Evolutionary conservation across 495 filamentous ascomycete genomes (phyloP).

Genomic region (Chaetomidium leptoderma): DNA sequence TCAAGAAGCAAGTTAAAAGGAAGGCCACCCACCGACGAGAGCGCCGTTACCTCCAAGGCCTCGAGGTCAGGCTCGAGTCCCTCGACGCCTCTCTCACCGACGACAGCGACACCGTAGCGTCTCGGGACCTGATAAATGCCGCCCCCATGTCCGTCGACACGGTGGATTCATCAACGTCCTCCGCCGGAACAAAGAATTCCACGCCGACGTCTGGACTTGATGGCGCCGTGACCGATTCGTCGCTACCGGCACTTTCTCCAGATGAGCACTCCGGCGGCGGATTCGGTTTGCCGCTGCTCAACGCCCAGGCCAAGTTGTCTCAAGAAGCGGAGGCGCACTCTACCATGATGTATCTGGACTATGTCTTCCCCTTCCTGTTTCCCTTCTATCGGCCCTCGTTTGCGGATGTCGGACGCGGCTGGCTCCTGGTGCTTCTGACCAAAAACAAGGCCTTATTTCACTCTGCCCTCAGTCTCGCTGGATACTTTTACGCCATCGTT

Average conservation of each 20-base stretch:
- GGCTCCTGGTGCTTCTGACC: constrained; percentile 51
- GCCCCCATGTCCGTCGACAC: background rate
- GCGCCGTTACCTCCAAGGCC: constrained; percentile 29
- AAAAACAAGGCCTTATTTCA: constrained; percentile 48
- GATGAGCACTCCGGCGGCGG: background rate
- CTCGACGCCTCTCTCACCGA: constrained; percentile 25
- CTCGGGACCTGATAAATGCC: constrained; percentile 10
- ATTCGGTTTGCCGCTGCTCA: background rate
- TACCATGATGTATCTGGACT: constrained; percentile 51
- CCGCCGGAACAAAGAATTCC: background rate
- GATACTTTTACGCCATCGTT: constrained; percentile 46
- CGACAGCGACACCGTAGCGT: constrained; percentile 11
- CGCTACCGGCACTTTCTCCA: background rate
- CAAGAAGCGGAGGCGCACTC: constrained; percentile 26
- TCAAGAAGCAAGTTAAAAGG: constrained; percentile 51
- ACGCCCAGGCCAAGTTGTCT: background rate
- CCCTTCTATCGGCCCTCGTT: constrained; percentile 51
- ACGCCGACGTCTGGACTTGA: background rate
- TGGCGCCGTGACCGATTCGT: background rate
- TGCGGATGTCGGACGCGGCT: constrained; percentile 46
- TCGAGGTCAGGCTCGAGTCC: constrained; percentile 40
- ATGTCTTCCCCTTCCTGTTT: constrained; percentile 51
- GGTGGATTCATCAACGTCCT: background rate
- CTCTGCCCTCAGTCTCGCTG: constrained; percentile 43
- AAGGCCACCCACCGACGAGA: constrained; percentile 41